A percentile compares a stretch with the other conserved stretches of the same genome.
These are phyloP conservation scores for Hemileia vastatrix DNA, from an alignment of 1,284 basidiomycete species.

Conservation along the genomic window DNA sequence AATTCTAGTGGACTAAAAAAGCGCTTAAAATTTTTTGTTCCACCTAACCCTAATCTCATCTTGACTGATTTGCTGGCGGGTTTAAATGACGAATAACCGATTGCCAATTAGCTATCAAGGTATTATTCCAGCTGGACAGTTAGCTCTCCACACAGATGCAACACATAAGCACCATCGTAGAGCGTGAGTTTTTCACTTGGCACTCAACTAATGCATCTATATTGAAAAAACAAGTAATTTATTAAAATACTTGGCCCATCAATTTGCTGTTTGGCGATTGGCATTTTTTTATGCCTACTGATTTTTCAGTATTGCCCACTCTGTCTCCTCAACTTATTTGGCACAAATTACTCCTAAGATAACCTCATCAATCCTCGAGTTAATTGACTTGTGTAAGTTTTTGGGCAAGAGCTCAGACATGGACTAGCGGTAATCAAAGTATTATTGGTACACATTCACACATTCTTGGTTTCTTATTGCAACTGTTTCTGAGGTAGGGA, in stretches of 20 bases:
- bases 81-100: not conserved
- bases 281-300: not conserved
- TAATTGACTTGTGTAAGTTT: conserved; percentile 17
- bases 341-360: conserved; percentile 20
- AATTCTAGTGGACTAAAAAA: not conserved
- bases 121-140: conserved; percentile 17
- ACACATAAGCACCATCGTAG: conserved; percentile 20
- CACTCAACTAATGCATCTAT: not conserved
- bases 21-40: not conserved
- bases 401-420: too few relatives aligned
- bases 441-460: too few relatives aligned
- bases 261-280: conserved; percentile 5
- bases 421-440: too few relatives aligned
- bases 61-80: not conserved
- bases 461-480: too few relatives aligned
- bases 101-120: conserved; percentile 14
- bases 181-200: conserved; percentile 4
- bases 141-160: conserved; percentile 7
- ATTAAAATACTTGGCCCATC: not conserved
- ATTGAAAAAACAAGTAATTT: not conserved
- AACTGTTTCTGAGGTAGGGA: too few relatives aligned
- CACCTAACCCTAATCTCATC: not conserved
- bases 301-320: conserved; percentile 8
- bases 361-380: conserved; percentile 15
- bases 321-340: conserved; percentile 13